Evolutionary conservation across 495 filamentous ascomycete species (phyloP).

Genomic region (Podospora tetraspora): DNA sequence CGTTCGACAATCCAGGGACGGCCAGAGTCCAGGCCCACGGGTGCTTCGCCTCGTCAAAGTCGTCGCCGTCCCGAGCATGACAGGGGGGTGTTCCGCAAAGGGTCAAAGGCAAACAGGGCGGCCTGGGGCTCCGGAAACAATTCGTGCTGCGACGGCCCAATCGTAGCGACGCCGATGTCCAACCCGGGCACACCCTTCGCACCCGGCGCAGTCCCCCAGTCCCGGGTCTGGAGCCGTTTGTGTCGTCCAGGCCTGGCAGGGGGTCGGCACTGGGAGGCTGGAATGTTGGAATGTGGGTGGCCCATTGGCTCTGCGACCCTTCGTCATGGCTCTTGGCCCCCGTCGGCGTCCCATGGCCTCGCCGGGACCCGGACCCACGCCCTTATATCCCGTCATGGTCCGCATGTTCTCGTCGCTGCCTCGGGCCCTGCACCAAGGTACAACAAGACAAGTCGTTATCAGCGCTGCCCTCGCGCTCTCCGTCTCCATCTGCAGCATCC

Average conservation of each 20-base stretch:
- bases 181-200: slow-evolving; percentile 15
- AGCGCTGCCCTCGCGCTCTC: slow-evolving; percentile 17
- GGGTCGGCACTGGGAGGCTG: background rate
- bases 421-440: slow-evolving; percentile 15
- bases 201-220: slow-evolving; percentile 17
- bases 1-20: background rate
- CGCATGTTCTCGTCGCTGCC: slow-evolving; percentile 17
- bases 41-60: background rate
- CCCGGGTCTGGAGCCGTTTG: slow-evolving; percentile 18
- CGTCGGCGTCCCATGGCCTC: slow-evolving; percentile 1
- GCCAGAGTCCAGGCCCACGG: no score
- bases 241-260: background rate
- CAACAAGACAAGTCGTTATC: background rate
- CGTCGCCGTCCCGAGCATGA: slow-evolving; percentile 14
- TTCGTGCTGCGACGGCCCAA: slow-evolving; percentile 31
- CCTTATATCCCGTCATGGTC: slow-evolving; percentile 25
- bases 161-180: slow-evolving; percentile 22
- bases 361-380: slow-evolving; percentile 15
- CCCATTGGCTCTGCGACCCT: slow-evolving; percentile 18
- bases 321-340: background rate
- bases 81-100: slow-evolving; percentile 9
- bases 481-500: slow-evolving; percentile 14
- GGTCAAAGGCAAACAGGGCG: background rate
- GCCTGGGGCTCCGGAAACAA: slow-evolving; percentile 32
- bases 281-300: slow-evolving; percentile 8